A percentile compares a stretch with the other conserved stretches of the same genome.
These are phyloP conservation scores for Ustilago xerochloae DNA, from an alignment of 1,284 basidiomycete species.

Conservation along the genomic window DNA sequence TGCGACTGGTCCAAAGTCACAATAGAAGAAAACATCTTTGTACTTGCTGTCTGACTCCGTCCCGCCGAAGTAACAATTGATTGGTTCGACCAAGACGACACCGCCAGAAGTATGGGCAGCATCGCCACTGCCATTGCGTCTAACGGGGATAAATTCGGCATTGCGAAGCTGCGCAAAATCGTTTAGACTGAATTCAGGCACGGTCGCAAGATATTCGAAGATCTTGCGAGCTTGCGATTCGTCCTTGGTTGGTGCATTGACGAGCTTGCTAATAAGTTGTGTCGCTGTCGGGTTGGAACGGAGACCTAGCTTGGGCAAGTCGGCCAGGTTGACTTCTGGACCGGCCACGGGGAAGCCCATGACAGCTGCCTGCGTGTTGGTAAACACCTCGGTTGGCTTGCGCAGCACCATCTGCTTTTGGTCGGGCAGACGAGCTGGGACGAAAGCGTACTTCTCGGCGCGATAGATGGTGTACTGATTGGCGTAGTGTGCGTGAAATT, in stretches of 20 bases:
- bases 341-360: slow-evolving; percentile 81
- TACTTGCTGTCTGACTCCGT: slow-evolving; percentile 49
- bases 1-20: slow-evolving; percentile 83
- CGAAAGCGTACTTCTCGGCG: slow-evolving; percentile 73
- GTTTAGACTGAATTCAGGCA: slow-evolving; percentile 49
- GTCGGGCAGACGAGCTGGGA: slow-evolving; percentile 73
- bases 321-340: slow-evolving; percentile 71
- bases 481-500: slow-evolving; percentile 53
- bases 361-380: slow-evolving; percentile 76
- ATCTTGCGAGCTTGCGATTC: slow-evolving; percentile 75
- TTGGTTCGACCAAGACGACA: slow-evolving; percentile 51
- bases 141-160: slow-evolving; percentile 59
- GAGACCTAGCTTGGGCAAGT: slow-evolving; percentile 79
- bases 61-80: slow-evolving; percentile 74
- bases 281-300: slow-evolving; percentile 78
- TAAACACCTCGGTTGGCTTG: slow-evolving; percentile 82
- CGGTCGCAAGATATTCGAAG: slow-evolving; percentile 81
- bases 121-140: slow-evolving; percentile 14
- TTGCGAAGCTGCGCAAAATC: slow-evolving; percentile 46
- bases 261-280: slow-evolving; percentile 76
- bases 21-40: slow-evolving; percentile 77
- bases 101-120: slow-evolving; percentile 12
- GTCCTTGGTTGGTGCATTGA: slow-evolving; percentile 75
- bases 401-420: slow-evolving; percentile 73
- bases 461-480: slow-evolving; percentile 46